Evolutionary conservation across 768 basidiomycete genomes (phyloP), one percentile per base, ranked within the genome.

Genomic region (button mushroom (Agaricus bisporus)): DNA sequence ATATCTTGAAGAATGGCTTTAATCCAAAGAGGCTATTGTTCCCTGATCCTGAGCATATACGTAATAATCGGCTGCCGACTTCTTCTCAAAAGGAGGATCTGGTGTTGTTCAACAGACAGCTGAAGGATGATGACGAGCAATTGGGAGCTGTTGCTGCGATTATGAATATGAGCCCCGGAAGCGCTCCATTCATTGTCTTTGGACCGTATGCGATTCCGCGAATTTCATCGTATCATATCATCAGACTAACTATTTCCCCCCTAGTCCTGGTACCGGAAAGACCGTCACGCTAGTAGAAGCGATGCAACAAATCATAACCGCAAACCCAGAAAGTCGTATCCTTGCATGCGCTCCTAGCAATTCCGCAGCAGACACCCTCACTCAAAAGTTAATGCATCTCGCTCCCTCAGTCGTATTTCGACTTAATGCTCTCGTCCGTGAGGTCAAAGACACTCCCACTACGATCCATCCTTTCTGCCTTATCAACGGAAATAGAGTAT

Each of bases 331-430:
- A 5, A 70, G 73, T 1, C 72, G 69, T 35, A 75, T 87, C 51
- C 72, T 87, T 1, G 84, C 79, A 0, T 85, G 83, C 57, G 82
- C 85, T 0, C 85, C 85, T 0, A 84, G 77, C 66, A 86, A 86
- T 64, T 81, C 80, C 1, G 84, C 84, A 0, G 83, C 83, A 2
- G 84, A 86, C 56, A 63, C 80, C n/a, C 70, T 85, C 17, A 75
- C 80, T 1, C 59, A 68, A 22, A 70, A 75, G 11, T 69, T 86
- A 2, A 50, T 54, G 2, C 50, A 58, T 2, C 69, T 79, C 9
- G 68, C 69, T 22, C 56, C 59, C 0, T 60, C 62, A 0, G 59
- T 74, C 41, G 60, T 85, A 25, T 81, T 84, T 62, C 70, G 84
- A 3, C 68, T 84, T 18, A 78, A 83, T 54, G 71, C 84, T 0